Conservation (phyloP, 176 grass and related monocot genomes). For the Leersia perrieri region DNA sequence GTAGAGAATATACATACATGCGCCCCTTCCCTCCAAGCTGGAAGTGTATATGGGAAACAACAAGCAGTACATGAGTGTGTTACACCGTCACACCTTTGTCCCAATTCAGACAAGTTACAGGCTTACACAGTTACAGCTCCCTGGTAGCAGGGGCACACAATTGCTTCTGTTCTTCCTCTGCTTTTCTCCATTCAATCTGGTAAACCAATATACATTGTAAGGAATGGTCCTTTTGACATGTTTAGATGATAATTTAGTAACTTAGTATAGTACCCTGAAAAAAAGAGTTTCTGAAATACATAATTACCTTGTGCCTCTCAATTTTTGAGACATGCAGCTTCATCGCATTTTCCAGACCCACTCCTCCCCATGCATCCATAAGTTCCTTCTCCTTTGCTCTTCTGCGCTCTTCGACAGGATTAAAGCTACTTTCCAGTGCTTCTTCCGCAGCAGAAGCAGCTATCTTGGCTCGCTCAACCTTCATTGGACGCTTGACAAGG, state of each 20-base stretch:
- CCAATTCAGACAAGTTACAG: background rate
- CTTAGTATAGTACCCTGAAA: background rate
- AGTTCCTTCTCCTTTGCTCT: constrained; percentile 73
- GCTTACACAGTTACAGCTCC: too few species aligned
- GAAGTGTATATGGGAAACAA: constrained; percentile 6
- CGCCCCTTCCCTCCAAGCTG: constrained; percentile 20
- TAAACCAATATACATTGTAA: constrained; percentile 27
- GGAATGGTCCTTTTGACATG: background rate
- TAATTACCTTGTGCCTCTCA: constrained; percentile 71
- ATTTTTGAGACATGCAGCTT: constrained; percentile 77
- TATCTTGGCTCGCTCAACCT: constrained; percentile 58
- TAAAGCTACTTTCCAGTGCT: constrained; percentile 27
- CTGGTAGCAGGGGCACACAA: background rate
- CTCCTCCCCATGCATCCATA: constrained; percentile 71
- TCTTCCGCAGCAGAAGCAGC: constrained; percentile 32
- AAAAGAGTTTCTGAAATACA: too few species aligned
- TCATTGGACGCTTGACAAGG: constrained; percentile 48
- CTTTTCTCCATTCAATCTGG: constrained; percentile 69
- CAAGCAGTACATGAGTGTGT: background rate
- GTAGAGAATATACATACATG: background rate
- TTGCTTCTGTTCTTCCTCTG: constrained; percentile 57
- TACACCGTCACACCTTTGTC: too few species aligned
- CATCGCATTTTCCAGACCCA: constrained; percentile 71
- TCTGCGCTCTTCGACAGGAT: constrained; percentile 38
- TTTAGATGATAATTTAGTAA: background rate